Conservation (phyloP, 2,329 filamentous ascomycete genomes). For the Aspergillus proliferans region DNA sequence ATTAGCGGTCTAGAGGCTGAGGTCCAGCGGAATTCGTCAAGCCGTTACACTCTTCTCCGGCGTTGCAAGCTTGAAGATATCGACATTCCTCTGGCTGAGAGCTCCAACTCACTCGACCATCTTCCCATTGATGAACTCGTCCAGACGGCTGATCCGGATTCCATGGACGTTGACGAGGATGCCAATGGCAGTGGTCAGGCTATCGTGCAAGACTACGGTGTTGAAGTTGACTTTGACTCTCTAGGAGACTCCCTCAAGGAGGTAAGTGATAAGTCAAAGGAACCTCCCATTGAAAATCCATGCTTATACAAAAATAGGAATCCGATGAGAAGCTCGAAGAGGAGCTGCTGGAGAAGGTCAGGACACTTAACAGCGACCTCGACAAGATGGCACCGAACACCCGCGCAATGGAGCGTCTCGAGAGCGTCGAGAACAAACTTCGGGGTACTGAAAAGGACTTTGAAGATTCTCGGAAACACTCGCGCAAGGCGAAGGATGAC, state of each 20-base stretch:
- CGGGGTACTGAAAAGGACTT: slow-evolving; percentile 83
- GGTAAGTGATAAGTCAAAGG: slow-evolving; percentile 45
- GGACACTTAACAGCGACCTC: slow-evolving; percentile 66
- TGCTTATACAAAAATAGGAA: slow-evolving; percentile 43
- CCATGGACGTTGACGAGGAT: slow-evolving; percentile 86
- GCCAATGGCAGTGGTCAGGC: slow-evolving; percentile 35
- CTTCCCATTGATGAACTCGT: slow-evolving; percentile 82
- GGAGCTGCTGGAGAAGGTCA: slow-evolving; percentile 70
- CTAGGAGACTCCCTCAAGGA: slow-evolving; percentile 77
- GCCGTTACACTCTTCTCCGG: slow-evolving; percentile 75
- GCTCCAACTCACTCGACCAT: slow-evolving; percentile 66
- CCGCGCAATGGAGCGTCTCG: slow-evolving; percentile 85
- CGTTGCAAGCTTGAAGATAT: slow-evolving; percentile 93
- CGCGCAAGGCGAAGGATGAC: slow-evolving; percentile 69
- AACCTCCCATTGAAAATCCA: background rate
- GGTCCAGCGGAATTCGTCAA: slow-evolving; percentile 76
- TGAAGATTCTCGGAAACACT: slow-evolving; percentile 70
- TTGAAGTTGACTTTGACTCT: slow-evolving; percentile 76
- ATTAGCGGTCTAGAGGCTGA: slow-evolving; percentile 76
- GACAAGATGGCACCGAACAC: slow-evolving; percentile 97
- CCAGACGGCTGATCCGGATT: slow-evolving; percentile 67
- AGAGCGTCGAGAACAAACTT: slow-evolving; percentile 75
- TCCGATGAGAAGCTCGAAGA: slow-evolving; percentile 67
- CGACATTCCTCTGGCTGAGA: slow-evolving; percentile 67
- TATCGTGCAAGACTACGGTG: slow-evolving; percentile 80